These are phyloP conservation scores for Pisolithus orientalis DNA, from an alignment of 768 basidiomycete genomes.

Conservation along the genomic window DNA sequence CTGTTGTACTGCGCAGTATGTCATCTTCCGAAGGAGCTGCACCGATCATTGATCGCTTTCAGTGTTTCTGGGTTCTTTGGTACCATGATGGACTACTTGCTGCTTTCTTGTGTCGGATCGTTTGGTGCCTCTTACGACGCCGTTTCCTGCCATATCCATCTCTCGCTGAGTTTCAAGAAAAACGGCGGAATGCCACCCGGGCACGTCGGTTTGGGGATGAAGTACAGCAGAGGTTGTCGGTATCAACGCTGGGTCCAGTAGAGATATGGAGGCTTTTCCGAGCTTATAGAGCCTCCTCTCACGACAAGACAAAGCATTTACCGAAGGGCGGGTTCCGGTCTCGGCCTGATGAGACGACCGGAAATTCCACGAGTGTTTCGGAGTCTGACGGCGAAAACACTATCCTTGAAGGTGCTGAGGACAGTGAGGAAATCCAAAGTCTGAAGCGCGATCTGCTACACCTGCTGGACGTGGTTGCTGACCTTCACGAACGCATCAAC, in stretches of 20 bases:
- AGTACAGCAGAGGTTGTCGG: constrained; percentile 40
- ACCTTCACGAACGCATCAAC: constrained; percentile 57
- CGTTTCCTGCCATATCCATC: constrained; percentile 51
- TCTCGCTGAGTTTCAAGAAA: constrained; percentile 45
- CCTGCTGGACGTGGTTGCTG: constrained; percentile 42
- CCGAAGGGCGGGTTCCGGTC: constrained; percentile 6
- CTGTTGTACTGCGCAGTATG: constrained; percentile 46
- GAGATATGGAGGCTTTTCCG: constrained; percentile 52
- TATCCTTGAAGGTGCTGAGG: constrained; percentile 27
- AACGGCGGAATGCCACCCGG: constrained; percentile 39
- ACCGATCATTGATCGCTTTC: constrained; percentile 2
- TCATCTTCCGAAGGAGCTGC: constrained; percentile 7
- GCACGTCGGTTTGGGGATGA: constrained; percentile 50
- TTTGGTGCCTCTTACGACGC: constrained; percentile 43
- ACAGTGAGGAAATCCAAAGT: constrained; percentile 33
- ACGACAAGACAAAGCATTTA: constrained; percentile 26
- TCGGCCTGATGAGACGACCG: not conserved
- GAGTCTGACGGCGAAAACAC: constrained; percentile 15
- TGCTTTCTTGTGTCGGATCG: constrained; percentile 40
- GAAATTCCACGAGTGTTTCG: not conserved
- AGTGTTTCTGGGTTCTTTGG: constrained; percentile 66
- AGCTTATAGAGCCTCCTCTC: constrained; percentile 34
- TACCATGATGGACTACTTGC: constrained; percentile 51
- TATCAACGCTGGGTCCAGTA: constrained; percentile 40
- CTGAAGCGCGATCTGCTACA: constrained; percentile 38